Evolutionary conservation across 805 yeast genomes (phyloP), one percentile per base, ranked within the genome.

Genomic region (Candida arabinofermentans): DNA sequence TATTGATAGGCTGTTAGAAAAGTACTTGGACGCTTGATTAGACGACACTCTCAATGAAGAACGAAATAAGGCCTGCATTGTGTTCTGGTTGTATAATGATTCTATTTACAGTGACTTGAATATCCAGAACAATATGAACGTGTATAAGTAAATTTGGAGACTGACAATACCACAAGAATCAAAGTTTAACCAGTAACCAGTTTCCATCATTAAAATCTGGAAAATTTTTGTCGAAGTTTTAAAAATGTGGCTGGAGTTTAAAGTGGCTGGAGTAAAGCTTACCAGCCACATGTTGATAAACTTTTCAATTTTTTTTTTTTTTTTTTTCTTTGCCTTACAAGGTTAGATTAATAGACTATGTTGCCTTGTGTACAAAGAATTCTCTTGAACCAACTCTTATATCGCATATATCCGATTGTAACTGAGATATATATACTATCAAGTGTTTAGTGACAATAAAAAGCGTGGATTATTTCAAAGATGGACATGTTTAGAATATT

Each of bases 401-500:
- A 5, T 31, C 24, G 9, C 9, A n/a, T n/a, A n/a, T 12, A 29
- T 13, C 21, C 17, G 39, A 27, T 18, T 31, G 9, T 12, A 18
- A 12, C 10, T 21, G 12, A 12, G 19, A 30, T n/a, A 14, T 17
- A 8, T 16, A n/a, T 7, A 30, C 6, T 18, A 24, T 8, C 18
- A 39, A 39, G 19, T 21, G 18, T 39, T 33, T 19, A 24, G n/a
- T n/a, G n/a, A n/a, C n/a, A n/a, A 35, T 22, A 33, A 19, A 23
- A 13, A 24, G 21, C n/a, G n/a, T n/a, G n/a, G n/a, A n/a, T n/a
- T n/a, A 24, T 13, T 9, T 9, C 24, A 26, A 50, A 27, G 23
- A 89, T 89, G 96, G 99, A 91, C 67, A 83, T 91, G 46, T 93
- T 91, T 62, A 72, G 86, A 54, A 81, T 93, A 3, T 72, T 91